Evolutionary conservation across 768 basidiomycete species (phyloP).

Genomic region (Pleurotus pulmonarius): DNA sequence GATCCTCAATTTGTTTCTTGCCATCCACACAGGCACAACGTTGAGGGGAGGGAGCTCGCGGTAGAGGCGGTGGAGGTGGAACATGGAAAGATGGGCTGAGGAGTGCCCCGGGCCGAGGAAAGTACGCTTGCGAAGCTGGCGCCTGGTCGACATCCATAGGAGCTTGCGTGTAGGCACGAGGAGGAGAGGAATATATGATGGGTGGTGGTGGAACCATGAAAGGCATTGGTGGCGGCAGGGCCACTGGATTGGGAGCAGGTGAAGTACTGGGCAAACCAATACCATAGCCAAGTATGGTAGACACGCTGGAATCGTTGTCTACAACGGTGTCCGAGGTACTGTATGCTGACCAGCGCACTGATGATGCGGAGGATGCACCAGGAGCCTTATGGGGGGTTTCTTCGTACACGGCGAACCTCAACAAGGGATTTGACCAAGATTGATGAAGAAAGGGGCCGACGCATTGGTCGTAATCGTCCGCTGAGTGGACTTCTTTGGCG

Average conservation of each 20-base stretch:
- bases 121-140: slow-evolving; percentile 13
- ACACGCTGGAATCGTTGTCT: not conserved
- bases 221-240: slow-evolving; percentile 18
- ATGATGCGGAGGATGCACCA: not conserved
- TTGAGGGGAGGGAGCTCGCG: slow-evolving; percentile 10
- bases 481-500: slow-evolving; percentile 52
- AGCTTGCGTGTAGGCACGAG: slow-evolving; percentile 18
- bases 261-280: slow-evolving; percentile 8
- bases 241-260: slow-evolving; percentile 8
- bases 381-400: slow-evolving; percentile 38
- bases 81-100: not conserved
- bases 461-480: slow-evolving; percentile 52
- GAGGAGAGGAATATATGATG: slow-evolving; percentile 25
- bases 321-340: not conserved
- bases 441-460: slow-evolving; percentile 47
- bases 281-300: slow-evolving; percentile 1
- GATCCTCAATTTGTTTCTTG: slow-evolving; percentile 43
- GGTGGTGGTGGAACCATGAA: slow-evolving; percentile 31
- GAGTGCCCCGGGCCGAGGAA: slow-evolving; percentile 8
- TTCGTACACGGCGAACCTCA: slow-evolving; percentile 63
- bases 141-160: slow-evolving; percentile 20
- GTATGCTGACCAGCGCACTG: slow-evolving; percentile 2
- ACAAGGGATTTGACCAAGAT: slow-evolving; percentile 52
- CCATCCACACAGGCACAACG: slow-evolving; percentile 45
- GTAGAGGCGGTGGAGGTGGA: not conserved